A percentile compares a stretch with the other conserved stretches of the same genome.
phyloP scores from a whole-genome alignment of 2,329 filamentous ascomycete genomes.

The Fusarium xyrophilum region DNA sequence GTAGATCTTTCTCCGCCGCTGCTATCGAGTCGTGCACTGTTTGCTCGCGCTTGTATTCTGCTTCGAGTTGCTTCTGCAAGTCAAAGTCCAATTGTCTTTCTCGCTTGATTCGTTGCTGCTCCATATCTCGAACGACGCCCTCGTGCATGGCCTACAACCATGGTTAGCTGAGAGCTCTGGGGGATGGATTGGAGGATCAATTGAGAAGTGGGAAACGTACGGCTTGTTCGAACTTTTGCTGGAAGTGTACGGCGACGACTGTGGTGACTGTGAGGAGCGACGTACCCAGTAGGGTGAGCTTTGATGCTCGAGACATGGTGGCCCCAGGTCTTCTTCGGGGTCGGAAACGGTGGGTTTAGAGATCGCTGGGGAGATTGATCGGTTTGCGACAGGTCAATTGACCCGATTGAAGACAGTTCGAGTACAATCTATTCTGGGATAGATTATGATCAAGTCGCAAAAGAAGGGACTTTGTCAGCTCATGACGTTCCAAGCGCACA shows the following conservation, averaged over 20 bases:
- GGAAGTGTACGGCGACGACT: constrained; percentile 85
- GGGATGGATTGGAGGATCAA: background rate
- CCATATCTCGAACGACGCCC: constrained; percentile 92
- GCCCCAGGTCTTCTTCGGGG: background rate
- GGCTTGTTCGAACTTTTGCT: constrained; percentile 82
- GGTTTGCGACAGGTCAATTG: background rate
- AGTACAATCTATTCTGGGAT: background rate
- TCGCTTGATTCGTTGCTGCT: constrained; percentile 87
- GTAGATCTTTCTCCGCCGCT: constrained; percentile 34
- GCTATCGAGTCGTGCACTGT: constrained; percentile 63
- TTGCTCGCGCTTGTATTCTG: constrained; percentile 90
- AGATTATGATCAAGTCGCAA: constrained; percentile 19
- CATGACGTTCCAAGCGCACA: constrained; percentile 31
- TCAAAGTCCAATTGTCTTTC: constrained; percentile 96
- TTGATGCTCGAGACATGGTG: constrained; percentile 87
- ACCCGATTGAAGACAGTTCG: background rate
- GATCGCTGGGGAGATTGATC: background rate
- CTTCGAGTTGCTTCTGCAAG: constrained; percentile 82
- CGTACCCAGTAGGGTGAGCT: constrained; percentile 81
- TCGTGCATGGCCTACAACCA: constrained; percentile 83
- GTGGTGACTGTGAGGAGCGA: constrained; percentile 78
- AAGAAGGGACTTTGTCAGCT: constrained; percentile 15
- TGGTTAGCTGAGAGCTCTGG: constrained; percentile 7
- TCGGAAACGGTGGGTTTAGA: background rate
- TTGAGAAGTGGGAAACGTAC: constrained; percentile 57